phyloP scores from a whole-genome alignment of 108 stramenopile species.

The Nitzschia putrida region DNA sequence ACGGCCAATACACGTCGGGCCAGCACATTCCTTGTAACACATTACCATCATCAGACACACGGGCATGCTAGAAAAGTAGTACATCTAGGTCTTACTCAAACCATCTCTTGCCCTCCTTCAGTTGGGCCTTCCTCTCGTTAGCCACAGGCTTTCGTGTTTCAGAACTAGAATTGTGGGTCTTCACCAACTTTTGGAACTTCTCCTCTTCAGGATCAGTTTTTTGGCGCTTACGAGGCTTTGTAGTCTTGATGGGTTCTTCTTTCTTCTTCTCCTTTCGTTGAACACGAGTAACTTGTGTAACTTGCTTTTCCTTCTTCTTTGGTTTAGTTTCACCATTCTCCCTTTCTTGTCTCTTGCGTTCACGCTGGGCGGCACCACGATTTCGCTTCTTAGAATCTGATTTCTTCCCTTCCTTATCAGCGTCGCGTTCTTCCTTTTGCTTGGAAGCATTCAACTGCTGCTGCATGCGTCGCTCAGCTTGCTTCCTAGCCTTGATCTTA shows the following conservation, averaged over 20 bases:
- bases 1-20: too few species aligned
- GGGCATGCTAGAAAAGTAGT: background rate
- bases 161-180: conserved; percentile 41
- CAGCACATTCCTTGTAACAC: too few species aligned
- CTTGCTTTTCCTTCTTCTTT: conserved; percentile 2
- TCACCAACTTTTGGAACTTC: conserved; percentile 65
- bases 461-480: conserved; percentile 67
- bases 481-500: conserved; percentile 81
- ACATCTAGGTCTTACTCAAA: conserved; percentile 44
- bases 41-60: too few species aligned
- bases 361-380: conserved; percentile 75
- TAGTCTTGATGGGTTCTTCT: conserved; percentile 11
- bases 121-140: conserved; percentile 1
- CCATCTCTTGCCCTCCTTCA: conserved; percentile 51
- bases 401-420: conserved; percentile 6
- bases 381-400: conserved; percentile 38
- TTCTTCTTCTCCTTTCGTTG: background rate
- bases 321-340: conserved; percentile 24
- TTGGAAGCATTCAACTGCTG: conserved; percentile 72
- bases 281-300: conserved; percentile 1
- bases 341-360: conserved; percentile 60
- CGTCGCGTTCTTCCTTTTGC: conserved; percentile 53
- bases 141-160: conserved; percentile 36
- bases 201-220: conserved; percentile 59
- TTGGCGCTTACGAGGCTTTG: conserved; percentile 12